phyloP scores from a whole-genome alignment of 805 yeast species.

The Candida quercuum region DNA sequence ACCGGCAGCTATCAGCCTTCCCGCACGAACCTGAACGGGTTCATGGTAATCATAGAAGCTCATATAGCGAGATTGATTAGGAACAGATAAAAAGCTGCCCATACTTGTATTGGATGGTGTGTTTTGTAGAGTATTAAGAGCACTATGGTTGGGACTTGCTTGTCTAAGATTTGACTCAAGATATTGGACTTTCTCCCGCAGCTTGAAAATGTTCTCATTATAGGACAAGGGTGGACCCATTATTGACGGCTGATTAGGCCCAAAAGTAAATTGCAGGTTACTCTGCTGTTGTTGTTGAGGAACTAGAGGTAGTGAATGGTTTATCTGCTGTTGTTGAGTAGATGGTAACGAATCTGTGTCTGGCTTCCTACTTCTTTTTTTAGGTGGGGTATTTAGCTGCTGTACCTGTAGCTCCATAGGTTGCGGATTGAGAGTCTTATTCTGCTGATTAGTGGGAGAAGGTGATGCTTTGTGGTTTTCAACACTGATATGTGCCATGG shows the following conservation, averaged over 20 bases:
- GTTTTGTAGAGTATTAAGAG: not conserved
- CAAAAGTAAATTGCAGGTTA: not conserved
- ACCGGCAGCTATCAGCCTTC: slow-evolving; percentile 27
- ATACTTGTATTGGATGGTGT: not conserved
- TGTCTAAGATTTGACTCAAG: slow-evolving; percentile 4
- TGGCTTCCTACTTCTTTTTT: too few relatives aligned
- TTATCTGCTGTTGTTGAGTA: slow-evolving; percentile 1
- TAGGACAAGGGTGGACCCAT: not conserved
- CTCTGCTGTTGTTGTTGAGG: not conserved
- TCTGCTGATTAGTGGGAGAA: too few relatives aligned
- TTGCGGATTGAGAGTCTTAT: too few relatives aligned
- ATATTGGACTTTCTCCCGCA: slow-evolving; percentile 1
- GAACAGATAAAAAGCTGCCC: not conserved
- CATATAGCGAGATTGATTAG: slow-evolving; percentile 9
- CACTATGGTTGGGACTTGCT: not conserved
- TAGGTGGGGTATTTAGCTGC: too few relatives aligned
- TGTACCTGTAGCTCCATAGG: not conserved
- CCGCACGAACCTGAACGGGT: slow-evolving; percentile 26
- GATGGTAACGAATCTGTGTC: too few relatives aligned
- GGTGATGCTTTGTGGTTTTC: slow-evolving; percentile 1
- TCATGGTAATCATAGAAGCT: slow-evolving; percentile 26
- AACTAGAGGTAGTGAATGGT: not conserved
- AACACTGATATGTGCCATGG: slow-evolving; percentile 19
- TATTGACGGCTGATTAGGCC: not conserved
- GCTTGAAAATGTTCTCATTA: not conserved